Base-by-base conservation (phyloP, 805 yeast genomes). In the Saccharomycopsis lassenensis region DNA sequence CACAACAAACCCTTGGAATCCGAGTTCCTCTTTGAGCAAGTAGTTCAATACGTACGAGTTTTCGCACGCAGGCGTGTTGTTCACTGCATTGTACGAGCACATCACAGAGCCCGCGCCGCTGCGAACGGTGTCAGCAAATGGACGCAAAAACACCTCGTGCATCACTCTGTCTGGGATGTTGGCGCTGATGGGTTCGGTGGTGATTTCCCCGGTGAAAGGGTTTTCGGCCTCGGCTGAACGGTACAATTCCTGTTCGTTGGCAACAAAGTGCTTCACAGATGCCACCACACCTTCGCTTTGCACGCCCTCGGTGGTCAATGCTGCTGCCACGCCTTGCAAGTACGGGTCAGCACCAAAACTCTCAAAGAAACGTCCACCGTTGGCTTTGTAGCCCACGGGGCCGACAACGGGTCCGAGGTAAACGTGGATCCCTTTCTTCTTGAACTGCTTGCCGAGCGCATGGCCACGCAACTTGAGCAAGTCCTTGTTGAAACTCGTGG, bases 361-460 rank as follows among this genome's bases (percentile, higher is more conserved):
- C 54, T 74, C 80, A 77, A 78, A 73, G 52, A 67, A 70, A 44
- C 79, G 58, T 4, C 81, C 80, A 20, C 76, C 80, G 27, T 66
- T 68, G 5, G 78, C 79, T 46, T 71, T 68, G 26, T 62, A 57
- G 0, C 81, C 82, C 28, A 74, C 60, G 5, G 81, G 80, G 0
- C 78, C 79, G 29, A 70, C 57, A 2, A 60, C 58, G 1, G 81
- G 82, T 1, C 76, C 79, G 24, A 74, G 55, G 10, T 68, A 59
- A 26, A 71, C 59, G 47, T 72, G 66, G 11, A 70, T 71, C 17
- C 78, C 77, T 47, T 73, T 73, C 3, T 47, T 55, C 43, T 60
- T 62, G 41, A 65, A 67, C 48, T 74, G 79, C 43, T 59, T 56
- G 3, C 78, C 80, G 40, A 74, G 53, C 2, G 77, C 77, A 40